Evolutionary conservation across 169 alveolate species (phyloP).

Genomic region (Perkinsus marinus): DNA sequence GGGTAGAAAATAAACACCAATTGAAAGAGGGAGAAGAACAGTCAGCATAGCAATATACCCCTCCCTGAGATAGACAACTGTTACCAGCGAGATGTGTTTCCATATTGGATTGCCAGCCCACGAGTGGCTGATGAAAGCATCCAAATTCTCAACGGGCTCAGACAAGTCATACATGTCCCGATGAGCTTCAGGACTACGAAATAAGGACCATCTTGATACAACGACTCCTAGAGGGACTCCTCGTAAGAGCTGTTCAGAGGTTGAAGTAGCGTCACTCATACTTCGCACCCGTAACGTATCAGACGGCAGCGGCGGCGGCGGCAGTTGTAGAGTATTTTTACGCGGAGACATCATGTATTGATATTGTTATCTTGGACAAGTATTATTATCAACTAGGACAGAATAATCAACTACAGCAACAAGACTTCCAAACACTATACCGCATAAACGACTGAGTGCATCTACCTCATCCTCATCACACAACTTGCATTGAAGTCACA

Average conservation of each 20-base stretch:
- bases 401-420: no score
- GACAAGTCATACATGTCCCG: not conserved
- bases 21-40: not conserved
- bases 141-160: not conserved
- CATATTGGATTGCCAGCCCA: not conserved
- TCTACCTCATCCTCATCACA: no score
- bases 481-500: no score
- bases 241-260: not conserved
- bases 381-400: no score
- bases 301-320: no score
- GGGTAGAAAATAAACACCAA: not conserved
- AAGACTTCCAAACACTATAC: no score
- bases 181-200: not conserved
- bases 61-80: not conserved
- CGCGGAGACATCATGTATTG: no score
- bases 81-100: not conserved
- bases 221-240: not conserved
- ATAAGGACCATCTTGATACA: not conserved
- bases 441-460: no score
- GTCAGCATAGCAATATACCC: not conserved
- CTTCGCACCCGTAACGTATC: not conserved
- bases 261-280: not conserved
- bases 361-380: no score
- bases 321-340: no score
- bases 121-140: not conserved